These are phyloP conservation scores for Heterobasidion occidentale DNA, from an alignment of 1,284 basidiomycete species.

Conservation along the genomic window DNA sequence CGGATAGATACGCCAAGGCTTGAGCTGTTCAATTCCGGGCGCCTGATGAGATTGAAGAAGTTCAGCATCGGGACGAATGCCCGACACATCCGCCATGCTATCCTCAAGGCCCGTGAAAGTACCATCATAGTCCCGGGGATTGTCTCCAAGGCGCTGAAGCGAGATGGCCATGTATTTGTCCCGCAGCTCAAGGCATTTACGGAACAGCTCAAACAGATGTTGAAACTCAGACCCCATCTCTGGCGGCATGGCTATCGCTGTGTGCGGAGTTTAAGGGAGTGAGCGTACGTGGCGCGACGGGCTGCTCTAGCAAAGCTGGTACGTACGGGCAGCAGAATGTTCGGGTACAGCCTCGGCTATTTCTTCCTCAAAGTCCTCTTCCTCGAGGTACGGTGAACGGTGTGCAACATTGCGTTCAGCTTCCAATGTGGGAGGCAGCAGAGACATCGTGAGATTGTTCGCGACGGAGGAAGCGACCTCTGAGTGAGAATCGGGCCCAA, in stretches of 20 bases:
- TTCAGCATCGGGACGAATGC: conserved; percentile 56
- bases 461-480: conserved; percentile 30
- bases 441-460: conserved; percentile 31
- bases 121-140: conserved; percentile 85
- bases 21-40: conserved; percentile 25
- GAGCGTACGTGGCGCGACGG: conserved; percentile 8
- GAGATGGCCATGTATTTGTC: conserved; percentile 90
- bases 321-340: background rate
- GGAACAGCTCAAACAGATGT: conserved; percentile 54
- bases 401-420: background rate
- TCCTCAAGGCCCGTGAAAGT: conserved; percentile 56
- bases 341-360: background rate
- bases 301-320: background rate
- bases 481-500: conserved; percentile 28
- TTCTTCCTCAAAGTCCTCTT: conserved; percentile 26
- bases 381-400: conserved; percentile 25
- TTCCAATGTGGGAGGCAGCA: conserved; percentile 21
- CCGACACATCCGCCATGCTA: conserved; percentile 54
- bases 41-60: conserved; percentile 10
- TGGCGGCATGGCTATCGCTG: conserved; percentile 25
- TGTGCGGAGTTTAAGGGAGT: background rate
- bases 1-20: conserved; percentile 85
- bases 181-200: conserved; percentile 77
- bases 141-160: conserved; percentile 83
- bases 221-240: conserved; percentile 39